Base-by-base conservation (phyloP, 257 asterid species). In the Ehretia macrophylla region DNA sequence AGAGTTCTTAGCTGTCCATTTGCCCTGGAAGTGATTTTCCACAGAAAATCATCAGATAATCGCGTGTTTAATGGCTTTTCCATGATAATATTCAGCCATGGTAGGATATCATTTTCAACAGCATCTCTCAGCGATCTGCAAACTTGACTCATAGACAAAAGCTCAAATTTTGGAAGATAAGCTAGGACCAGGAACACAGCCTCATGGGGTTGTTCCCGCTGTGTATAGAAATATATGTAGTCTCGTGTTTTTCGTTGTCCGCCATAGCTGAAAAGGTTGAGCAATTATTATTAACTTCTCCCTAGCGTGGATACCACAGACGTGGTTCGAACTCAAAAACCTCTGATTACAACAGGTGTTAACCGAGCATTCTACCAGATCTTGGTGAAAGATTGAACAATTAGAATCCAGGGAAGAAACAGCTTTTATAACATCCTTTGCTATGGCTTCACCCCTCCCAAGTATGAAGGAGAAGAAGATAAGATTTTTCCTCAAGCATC, bases 71-170 rank as follows among this genome's bases (percentile, higher is more conserved):
- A 72, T 13, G 97, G 95, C 35, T 68, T 72, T 20, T 69, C 80
- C 4, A 85, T 82, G 23, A 74, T 5, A 48, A 85, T 66, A 38
- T 77, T 75, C 22, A 79, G 73, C 95, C 98, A 92, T 20, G 92
- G 87, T 32, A 88, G 79, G 16, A 77, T 64, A 67, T 92, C 95
- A 13, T 65, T 45, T 42, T 73, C 42, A 50, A 86, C 55, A 39
- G 93, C 95, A 23, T 88, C 82, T 70, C 77, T 73, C 9, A 88
- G 52, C 37, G 97, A 86, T 67, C 55, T 75, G 76, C 90, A 92
- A 17, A 92, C 95, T 74, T 64, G 76, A 1, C 67, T 45, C 72
- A 80, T 68, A 37, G 69, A 40, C 19, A 85, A 22, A 46, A 92
- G 93, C 55, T 88, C 90, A 40, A 50, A 80, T 4, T 85, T 69